phyloP scores from a whole-genome alignment of 208 protist genomes.

The Kentomonas sorsogonicus region DNA sequence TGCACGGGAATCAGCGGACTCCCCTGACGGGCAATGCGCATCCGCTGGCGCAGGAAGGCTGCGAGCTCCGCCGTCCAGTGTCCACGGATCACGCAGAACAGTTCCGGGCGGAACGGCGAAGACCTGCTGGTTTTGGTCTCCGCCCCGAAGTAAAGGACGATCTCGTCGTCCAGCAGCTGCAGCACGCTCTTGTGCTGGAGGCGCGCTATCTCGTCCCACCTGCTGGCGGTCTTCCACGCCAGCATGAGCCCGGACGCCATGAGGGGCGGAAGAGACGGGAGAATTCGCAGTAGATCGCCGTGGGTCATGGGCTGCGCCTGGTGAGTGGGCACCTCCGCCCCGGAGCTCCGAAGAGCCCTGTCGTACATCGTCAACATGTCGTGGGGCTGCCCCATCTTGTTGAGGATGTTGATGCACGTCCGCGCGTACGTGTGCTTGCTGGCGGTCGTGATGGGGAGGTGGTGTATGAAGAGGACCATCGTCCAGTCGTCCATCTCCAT shows the following conservation, averaged over 20 bases:
- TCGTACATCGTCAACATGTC: background rate
- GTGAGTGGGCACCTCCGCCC: background rate
- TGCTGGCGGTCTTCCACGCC: constrained; percentile 10
- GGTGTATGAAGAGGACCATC: constrained; percentile 1
- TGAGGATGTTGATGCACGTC: constrained; percentile 8
- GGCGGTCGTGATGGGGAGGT: background rate
- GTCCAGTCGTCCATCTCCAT: background rate
- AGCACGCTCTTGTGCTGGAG: background rate
- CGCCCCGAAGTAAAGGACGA: constrained; percentile 8
- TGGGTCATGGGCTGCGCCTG: constrained; percentile 2
- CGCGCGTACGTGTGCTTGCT: constrained; percentile 8
- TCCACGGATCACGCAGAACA: constrained; percentile 7
- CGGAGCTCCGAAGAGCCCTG: background rate
- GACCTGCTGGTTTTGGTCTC: constrained; percentile 3
- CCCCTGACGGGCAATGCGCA: background rate
- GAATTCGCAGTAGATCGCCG: background rate
- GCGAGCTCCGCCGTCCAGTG: background rate
- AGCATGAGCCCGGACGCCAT: background rate
- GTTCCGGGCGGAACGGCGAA: constrained; percentile 1
- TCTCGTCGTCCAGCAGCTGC: background rate
- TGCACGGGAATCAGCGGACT: constrained; percentile 8
- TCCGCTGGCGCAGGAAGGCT: background rate
- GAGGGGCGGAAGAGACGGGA: too few species aligned
- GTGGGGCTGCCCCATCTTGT: constrained; percentile 1
- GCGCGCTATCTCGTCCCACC: constrained; percentile 7